Evolutionary conservation across 805 yeast genomes (phyloP).

Genomic region (Candida yuanshanica): DNA sequence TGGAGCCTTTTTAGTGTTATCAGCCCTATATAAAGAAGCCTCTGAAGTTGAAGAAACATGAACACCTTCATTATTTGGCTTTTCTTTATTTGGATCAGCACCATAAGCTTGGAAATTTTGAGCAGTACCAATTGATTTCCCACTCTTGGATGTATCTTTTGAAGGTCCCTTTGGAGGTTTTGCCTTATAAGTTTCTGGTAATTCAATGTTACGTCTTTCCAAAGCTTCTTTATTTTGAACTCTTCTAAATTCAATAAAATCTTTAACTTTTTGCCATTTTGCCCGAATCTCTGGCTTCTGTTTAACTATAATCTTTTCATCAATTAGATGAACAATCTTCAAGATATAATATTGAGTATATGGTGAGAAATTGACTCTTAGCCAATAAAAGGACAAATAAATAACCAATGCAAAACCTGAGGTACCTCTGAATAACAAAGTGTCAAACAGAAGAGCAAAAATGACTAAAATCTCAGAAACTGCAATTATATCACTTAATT

Average conservation of each 20-base stretch:
- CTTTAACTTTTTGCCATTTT: constrained; percentile 35
- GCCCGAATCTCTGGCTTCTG: constrained; percentile 22
- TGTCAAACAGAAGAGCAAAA: constrained; percentile 49
- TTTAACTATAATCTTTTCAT: constrained; percentile 29
- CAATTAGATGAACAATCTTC: constrained; percentile 25
- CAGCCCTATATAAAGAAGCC: neutral
- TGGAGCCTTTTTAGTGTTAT: neutral
- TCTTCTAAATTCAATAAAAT: constrained; percentile 37
- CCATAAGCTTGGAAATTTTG: constrained; percentile 8
- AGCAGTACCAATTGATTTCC: constrained; percentile 3
- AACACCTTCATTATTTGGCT: neutral
- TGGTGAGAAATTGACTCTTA: constrained; percentile 52
- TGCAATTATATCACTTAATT: constrained; percentile 45
- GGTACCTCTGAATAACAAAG: constrained; percentile 55
- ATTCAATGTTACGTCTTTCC: constrained; percentile 3
- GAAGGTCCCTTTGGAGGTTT: neutral
- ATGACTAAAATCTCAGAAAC: constrained; percentile 55
- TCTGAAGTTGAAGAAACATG: neutral
- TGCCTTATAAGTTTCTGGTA: neutral
- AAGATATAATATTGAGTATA: constrained; percentile 32
- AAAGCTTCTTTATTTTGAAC: constrained; percentile 26
- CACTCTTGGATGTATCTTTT: neutral
- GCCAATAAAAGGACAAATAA: constrained; percentile 61
- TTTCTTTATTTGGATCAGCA: neutral
- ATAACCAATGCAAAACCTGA: constrained; percentile 63